These are phyloP conservation scores for Trichoderma sp. DNA, from an alignment of 2,329 filamentous ascomycete genomes.

Conservation along the genomic window DNA sequence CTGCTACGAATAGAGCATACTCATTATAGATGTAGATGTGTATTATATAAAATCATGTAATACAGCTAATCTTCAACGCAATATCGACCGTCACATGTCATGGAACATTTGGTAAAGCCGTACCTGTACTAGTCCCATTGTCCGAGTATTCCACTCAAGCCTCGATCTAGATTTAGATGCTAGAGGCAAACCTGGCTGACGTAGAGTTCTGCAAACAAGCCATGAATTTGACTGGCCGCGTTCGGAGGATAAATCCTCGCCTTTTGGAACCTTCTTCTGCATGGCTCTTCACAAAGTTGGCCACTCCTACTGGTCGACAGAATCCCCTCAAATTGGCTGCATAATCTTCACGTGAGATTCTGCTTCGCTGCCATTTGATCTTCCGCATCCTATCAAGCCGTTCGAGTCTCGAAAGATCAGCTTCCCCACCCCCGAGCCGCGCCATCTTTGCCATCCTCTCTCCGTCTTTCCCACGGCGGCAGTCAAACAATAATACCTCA, in stretches of 20 bases:
- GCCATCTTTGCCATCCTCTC: background rate
- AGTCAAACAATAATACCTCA: background rate
- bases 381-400: background rate
- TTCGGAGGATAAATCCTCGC: background rate
- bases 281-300: background rate
- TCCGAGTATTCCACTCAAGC: constrained; percentile 10
- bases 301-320: background rate
- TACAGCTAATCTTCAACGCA: no score
- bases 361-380: background rate
- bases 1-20: background rate
- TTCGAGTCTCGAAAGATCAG: background rate
- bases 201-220: background rate
- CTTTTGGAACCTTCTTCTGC: background rate
- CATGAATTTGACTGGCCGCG: background rate
- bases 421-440: background rate
- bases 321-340: background rate
- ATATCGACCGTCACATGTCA: background rate
- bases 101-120: background rate
- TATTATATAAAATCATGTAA: no score
- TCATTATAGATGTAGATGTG: background rate
- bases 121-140: background rate
- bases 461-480: no score
- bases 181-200: background rate
- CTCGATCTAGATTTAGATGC: background rate
- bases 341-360: constrained; percentile 10